Percentiles rank a stretch among this genome's conserved stretches.
phyloP scores from a whole-genome alignment of 2,329 filamentous ascomycete genomes.

The Sordariomycetes sp. region DNA sequence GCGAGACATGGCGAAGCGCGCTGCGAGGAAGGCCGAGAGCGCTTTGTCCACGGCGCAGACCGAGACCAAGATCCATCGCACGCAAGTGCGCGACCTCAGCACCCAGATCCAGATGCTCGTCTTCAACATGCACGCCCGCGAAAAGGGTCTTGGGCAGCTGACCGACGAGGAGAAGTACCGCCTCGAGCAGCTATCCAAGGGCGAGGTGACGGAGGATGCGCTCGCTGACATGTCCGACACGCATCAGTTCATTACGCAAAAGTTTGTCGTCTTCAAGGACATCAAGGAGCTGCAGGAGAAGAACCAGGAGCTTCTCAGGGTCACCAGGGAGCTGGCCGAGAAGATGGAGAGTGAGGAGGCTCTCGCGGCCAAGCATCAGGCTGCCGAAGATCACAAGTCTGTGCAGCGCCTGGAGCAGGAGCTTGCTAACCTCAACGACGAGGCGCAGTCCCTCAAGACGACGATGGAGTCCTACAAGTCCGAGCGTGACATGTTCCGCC shows the following conservation, averaged over 20 bases:
- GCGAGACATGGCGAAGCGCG: conserved; percentile 65
- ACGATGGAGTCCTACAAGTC: conserved; percentile 89
- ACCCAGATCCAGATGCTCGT: conserved; percentile 83
- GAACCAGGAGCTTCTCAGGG: conserved; percentile 71
- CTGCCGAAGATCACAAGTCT: conserved; percentile 53
- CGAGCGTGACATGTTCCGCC: conserved; percentile 94
- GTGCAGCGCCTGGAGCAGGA: conserved; percentile 61
- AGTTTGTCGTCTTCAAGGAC: conserved; percentile 80
- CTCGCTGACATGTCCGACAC: conserved; percentile 70
- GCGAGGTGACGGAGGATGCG: conserved; percentile 58
- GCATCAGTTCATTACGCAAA: conserved; percentile 76
- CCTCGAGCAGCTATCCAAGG: conserved; percentile 64
- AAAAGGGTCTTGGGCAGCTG: conserved; percentile 64
- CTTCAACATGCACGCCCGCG: conserved; percentile 70
- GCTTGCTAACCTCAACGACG: conserved; percentile 65
- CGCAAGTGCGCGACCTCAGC: conserved; percentile 80
- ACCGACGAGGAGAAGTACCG: conserved; percentile 59
- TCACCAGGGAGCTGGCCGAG: conserved; percentile 74
- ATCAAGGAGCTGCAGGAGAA: conserved; percentile 75
- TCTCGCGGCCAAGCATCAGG: conserved; percentile 48
- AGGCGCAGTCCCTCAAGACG: conserved; percentile 67
- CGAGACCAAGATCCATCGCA: conserved; percentile 68
- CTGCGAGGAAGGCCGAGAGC: conserved; percentile 65
- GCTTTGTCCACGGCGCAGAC: conserved; percentile 48
- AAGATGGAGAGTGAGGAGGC: conserved; percentile 89